These are phyloP conservation scores for Blastocystis sp. DNA, from an alignment of 352 stramenopile genomes.

Conservation along the genomic window DNA sequence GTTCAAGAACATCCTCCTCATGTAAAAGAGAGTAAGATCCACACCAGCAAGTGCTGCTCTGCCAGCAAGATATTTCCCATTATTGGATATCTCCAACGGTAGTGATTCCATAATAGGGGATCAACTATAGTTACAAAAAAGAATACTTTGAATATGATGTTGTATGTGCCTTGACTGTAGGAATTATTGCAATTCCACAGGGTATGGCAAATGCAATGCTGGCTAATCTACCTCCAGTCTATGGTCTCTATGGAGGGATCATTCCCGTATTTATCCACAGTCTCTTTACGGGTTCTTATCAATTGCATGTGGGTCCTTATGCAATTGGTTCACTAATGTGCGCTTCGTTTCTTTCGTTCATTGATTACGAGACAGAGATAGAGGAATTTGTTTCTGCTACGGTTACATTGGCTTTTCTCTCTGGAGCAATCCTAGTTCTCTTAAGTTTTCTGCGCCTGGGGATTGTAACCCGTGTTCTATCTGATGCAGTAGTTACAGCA, in stretches of 20 bases:
- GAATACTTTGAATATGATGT: background rate
- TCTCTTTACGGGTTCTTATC: background rate
- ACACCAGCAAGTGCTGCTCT: background rate
- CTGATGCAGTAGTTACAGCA: background rate
- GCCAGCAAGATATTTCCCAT: background rate
- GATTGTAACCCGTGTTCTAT: slow-evolving; percentile 5
- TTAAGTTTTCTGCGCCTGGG: background rate
- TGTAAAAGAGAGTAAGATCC: background rate
- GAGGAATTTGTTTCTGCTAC: background rate
- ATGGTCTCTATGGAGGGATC: slow-evolving; percentile 28
- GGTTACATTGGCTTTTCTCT: background rate
- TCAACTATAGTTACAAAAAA: slow-evolving; percentile 26
- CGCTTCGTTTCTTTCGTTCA: background rate
- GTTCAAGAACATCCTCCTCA: no score
- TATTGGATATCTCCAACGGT: background rate
- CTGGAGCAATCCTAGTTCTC: background rate
- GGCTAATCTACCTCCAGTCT: slow-evolving; percentile 3
- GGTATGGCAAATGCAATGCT: slow-evolving; percentile 29
- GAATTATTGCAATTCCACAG: slow-evolving; percentile 29
- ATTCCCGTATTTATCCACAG: background rate
- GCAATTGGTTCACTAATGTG: background rate
- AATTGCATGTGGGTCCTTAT: slow-evolving; percentile 36
- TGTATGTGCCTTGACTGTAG: slow-evolving; percentile 18
- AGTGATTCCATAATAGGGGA: no score
- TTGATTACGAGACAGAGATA: background rate